Base-by-base conservation (phyloP, 169 alveolate species). In the Condylostoma magnum region DNA sequence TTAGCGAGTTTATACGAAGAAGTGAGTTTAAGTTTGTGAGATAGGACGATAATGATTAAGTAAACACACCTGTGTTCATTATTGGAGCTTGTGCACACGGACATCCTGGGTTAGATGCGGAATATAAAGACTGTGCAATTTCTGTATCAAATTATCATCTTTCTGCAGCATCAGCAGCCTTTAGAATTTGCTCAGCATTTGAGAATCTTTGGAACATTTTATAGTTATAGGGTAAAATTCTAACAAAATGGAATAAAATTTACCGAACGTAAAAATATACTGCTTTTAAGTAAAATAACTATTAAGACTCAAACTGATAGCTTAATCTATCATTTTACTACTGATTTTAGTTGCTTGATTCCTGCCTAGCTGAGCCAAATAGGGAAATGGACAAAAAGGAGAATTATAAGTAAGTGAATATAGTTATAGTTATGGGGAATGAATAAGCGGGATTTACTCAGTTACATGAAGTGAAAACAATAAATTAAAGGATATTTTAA, bases 51-150 rank as follows among this genome's bases (percentile, higher is more conserved):
- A 74, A 43, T 30, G 69, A 58, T 43, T 50, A 34, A 48, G 84
- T 68, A 36, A 75, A 74, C 53, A 86, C 91, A 12, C 63, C 69
- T n/a, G 90, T 52, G 2, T 86, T 85, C 60, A 91, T 84, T 20
- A 77, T 91, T 36, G 96, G 96, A 46, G 91, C 91, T 3, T 85
- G 85, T 25, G 77, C 92, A 30, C 84, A 86, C 27, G 94, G 94
- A n/a, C 84, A 91, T 63, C 90, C 91, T 25, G 84, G 83, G 33
- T 65, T 74, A 73, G 93, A 91, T 57, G 68, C 66, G 51, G 89
- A 91, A 12, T 86, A 84, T 73, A 51, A 60, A 12, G 80, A 87
- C 51, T 83, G 82, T 18, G 52, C 75, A 18, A 63, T 91, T 4
- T 76, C 90, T 33, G 80, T 84, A 51, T 77, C 91, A 33, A 53